Conservation (phyloP, 345 rosid genomes). For the Aethionema arabicum region DNA sequence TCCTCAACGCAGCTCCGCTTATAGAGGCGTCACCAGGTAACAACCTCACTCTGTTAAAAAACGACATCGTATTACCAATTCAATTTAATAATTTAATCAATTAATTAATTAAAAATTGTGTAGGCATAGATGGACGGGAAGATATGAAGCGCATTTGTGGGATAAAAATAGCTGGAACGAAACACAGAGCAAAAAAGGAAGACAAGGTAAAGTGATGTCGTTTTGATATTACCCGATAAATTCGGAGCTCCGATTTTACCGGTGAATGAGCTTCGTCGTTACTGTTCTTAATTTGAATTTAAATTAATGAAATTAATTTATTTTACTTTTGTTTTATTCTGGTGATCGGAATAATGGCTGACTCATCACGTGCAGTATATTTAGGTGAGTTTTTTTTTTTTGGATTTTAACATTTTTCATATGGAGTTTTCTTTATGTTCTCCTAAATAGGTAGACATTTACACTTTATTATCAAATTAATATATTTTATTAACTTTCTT, state of each 20-base stretch:
- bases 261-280: conserved; percentile 26
- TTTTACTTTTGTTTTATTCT: conserved; percentile 3
- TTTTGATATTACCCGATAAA: not conserved
- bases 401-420: conserved; percentile 26
- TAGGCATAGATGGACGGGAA: conserved; percentile 88
- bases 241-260: conserved; percentile 14
- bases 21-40: conserved; percentile 88
- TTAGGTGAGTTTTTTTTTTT: conserved; percentile 37
- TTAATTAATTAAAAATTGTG: not conserved
- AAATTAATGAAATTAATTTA: not conserved
- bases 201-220: conserved; percentile 56
- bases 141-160: conserved; percentile 87
- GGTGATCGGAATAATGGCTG: conserved; percentile 38
- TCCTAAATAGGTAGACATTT: conserved; percentile 26
- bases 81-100: not conserved
- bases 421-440: conserved; percentile 34
- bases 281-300: conserved; percentile 32
- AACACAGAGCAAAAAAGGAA: conserved; percentile 75
- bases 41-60: not conserved
- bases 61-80: conserved; percentile 8
- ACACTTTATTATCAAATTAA: not conserved
- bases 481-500: too few relatives aligned
- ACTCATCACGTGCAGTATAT: conserved; percentile 43
- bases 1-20: conserved; percentile 82
- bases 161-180: conserved; percentile 89